Conservation (phyloP, 192 early-diverging fungal species). For the Coemansia sp. region DNA sequence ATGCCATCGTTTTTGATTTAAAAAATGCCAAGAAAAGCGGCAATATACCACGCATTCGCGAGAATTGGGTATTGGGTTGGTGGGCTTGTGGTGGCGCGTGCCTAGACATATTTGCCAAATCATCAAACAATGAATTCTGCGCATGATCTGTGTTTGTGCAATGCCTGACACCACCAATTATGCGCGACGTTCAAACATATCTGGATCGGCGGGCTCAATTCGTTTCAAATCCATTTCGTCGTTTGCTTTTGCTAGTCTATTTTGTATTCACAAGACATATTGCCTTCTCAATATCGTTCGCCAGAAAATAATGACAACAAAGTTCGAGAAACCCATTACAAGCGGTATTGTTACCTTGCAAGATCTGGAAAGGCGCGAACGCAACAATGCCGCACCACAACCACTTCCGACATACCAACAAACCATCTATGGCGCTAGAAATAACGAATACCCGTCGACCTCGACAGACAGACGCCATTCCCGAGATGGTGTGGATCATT, state of each 20-base stretch:
- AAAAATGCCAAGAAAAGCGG: neutral
- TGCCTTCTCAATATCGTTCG: neutral
- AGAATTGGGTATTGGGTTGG: neutral
- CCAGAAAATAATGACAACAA: constrained; percentile 23
- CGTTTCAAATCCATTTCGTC: neutral
- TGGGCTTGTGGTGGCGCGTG: neutral
- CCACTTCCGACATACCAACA: neutral
- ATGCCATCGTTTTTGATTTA: too few species aligned
- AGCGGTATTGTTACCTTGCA: constrained; percentile 7
- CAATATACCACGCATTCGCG: neutral
- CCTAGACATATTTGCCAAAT: neutral
- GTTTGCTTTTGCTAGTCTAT: neutral
- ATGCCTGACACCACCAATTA: neutral
- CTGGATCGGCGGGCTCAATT: too few species aligned
- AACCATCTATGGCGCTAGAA: neutral
- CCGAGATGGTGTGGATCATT: neutral
- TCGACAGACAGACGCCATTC: neutral
- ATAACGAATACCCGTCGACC: neutral
- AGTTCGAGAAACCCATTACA: constrained; percentile 28
- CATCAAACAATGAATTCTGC: neutral
- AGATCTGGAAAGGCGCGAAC: constrained; percentile 7
- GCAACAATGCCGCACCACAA: neutral
- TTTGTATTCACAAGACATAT: neutral
- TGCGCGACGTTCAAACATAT: neutral
- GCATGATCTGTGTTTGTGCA: too few species aligned